These are phyloP conservation scores for Hymenoscyphus scutula DNA, from an alignment of 2,329 filamentous ascomycete species.

Conservation along the genomic window DNA sequence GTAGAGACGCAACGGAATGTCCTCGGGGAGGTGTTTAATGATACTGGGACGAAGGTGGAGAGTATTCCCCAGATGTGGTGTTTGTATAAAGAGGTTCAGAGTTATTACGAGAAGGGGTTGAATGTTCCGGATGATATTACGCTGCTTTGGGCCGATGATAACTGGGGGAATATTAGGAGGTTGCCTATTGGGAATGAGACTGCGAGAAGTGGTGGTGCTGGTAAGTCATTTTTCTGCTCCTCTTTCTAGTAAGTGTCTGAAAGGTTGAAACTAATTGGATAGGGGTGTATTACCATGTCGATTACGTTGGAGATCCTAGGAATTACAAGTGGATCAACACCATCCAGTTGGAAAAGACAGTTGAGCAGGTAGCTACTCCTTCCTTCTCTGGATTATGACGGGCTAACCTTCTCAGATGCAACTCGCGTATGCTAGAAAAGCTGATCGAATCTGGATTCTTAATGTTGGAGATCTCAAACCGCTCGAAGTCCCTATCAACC, in stretches of 20 bases:
- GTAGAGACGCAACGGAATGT: constrained; percentile 60
- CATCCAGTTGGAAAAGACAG: constrained; percentile 62
- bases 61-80: constrained; percentile 68
- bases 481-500: constrained; percentile 57
- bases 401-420: constrained; percentile 50
- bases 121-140: constrained; percentile 65
- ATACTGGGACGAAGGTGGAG: constrained; percentile 37
- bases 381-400: neutral
- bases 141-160: constrained; percentile 68
- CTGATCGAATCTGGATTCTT: constrained; percentile 57
- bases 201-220: constrained; percentile 58
- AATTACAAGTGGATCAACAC: constrained; percentile 63
- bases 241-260: neutral
- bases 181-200: constrained; percentile 60
- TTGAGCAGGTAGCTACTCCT: constrained; percentile 46
- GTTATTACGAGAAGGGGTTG: constrained; percentile 62
- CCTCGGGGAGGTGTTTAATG: constrained; percentile 52
- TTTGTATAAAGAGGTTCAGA: constrained; percentile 71
- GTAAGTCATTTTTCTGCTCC: constrained; percentile 33
- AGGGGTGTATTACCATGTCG: constrained; percentile 59
- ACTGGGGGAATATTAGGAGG: constrained; percentile 63
- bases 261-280: neutral
- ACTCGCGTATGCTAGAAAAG: constrained; percentile 55
- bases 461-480: constrained; percentile 65
- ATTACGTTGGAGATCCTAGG: constrained; percentile 49